Percentiles rank a stretch among this genome's conserved stretches.
Conservation (phyloP, 2,329 filamentous ascomycete genomes). For the Fusarium bulbicola region DNA sequence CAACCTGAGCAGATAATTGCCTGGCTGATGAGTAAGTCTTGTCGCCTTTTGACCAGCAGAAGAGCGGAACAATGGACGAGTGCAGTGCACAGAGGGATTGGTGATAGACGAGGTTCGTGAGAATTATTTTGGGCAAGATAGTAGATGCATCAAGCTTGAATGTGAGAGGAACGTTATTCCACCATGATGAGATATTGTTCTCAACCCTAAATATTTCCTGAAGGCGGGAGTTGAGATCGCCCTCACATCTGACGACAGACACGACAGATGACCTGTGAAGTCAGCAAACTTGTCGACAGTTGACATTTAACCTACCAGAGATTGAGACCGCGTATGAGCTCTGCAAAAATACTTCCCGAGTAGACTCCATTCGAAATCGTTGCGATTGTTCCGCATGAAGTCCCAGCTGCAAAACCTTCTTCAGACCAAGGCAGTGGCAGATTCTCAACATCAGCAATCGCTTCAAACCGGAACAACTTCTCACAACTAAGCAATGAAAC, state of each 20-base stretch:
- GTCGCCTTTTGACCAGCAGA: background rate
- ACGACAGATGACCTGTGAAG: background rate
- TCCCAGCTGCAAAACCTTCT: fast-evolving
- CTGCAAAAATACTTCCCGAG: background rate
- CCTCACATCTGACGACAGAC: background rate
- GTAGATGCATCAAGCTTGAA: background rate
- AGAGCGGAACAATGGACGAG: background rate
- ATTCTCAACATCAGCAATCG: background rate
- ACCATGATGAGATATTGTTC: background rate
- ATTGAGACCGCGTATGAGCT: background rate
- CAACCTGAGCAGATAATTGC: background rate
- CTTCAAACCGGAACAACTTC: background rate
- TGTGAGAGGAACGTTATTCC: background rate
- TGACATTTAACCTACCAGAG: background rate
- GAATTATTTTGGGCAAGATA: background rate
- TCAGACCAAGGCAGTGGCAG: background rate
- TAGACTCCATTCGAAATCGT: background rate
- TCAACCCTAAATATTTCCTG: background rate
- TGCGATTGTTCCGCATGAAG: fast-evolving
- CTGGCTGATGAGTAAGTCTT: background rate
- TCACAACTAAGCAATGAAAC: conserved; percentile 1
- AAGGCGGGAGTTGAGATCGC: fast-evolving
- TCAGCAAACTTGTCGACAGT: fast-evolving
- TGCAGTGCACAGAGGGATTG: background rate
- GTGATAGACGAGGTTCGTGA: background rate